Evolutionary conservation across 768 basidiomycete genomes (phyloP).

Genomic region (Butyriboletus loyo): DNA sequence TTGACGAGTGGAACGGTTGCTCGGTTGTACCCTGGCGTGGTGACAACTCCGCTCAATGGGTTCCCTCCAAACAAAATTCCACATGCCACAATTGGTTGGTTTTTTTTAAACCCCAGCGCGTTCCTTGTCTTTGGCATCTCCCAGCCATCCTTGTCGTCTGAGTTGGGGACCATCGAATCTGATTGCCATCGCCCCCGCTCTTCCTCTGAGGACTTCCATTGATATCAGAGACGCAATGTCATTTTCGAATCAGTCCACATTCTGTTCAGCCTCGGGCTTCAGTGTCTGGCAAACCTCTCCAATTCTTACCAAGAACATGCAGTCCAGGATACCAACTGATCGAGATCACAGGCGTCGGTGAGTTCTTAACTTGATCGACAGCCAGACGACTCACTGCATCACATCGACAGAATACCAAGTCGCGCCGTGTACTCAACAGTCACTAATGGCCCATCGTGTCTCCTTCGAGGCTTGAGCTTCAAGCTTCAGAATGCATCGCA

Average conservation of each 20-base stretch:
- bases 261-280: neutral
- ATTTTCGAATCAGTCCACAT: neutral
- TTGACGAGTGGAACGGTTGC: neutral
- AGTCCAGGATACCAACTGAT: neutral
- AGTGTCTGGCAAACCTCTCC: neutral
- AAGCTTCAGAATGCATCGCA: neutral
- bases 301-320: neutral
- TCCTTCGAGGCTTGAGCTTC: neutral
- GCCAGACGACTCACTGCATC: neutral
- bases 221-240: neutral
- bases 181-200: too few relatives aligned
- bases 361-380: neutral
- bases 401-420: constrained; percentile 5
- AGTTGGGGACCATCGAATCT: neutral
- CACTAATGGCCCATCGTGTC: neutral
- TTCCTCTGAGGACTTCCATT: too few relatives aligned
- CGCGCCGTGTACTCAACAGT: neutral
- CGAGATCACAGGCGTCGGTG: neutral
- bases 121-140: neutral
- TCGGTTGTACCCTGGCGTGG: constrained; percentile 5
- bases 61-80: constrained; percentile 6
- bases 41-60: constrained; percentile 20
- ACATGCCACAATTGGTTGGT: constrained; percentile 6
- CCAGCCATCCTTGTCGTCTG: neutral
- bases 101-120: constrained; percentile 6